A percentile compares a stretch with the other conserved stretches of the same genome.
Evolutionary conservation across 768 basidiomycete species (phyloP).

Genomic region (Naganishia antarctica): DNA sequence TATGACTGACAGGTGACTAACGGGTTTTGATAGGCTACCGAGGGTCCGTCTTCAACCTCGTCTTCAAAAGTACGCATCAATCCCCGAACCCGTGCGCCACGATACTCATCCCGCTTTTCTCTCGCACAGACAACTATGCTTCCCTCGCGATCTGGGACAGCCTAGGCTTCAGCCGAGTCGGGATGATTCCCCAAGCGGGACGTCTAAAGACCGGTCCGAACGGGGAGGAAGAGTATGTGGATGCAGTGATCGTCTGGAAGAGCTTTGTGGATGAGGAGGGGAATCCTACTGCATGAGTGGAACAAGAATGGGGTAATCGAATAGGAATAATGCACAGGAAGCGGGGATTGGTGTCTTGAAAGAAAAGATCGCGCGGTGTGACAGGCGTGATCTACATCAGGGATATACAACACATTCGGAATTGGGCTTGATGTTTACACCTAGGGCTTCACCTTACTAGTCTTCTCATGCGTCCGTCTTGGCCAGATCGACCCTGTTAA

Average conservation of each 20-base stretch:
- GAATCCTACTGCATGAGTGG: not conserved
- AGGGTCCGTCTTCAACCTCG: constrained; percentile 72
- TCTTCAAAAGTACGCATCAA: constrained; percentile 60
- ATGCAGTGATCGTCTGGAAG: constrained; percentile 80
- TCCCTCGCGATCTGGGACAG: constrained; percentile 66
- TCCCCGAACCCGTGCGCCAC: not conserved
- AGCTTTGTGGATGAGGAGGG: constrained; percentile 55
- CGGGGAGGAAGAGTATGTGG: constrained; percentile 79
- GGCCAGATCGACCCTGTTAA: too few relatives aligned
- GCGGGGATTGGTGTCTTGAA: too few relatives aligned
- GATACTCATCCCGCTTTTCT: too few relatives aligned
- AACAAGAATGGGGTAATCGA: not conserved
- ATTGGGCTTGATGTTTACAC: too few relatives aligned
- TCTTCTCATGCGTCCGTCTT: too few relatives aligned
- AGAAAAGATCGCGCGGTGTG: too few relatives aligned
- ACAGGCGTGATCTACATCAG: too few relatives aligned
- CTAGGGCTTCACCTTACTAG: too few relatives aligned
- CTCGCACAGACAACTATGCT: constrained; percentile 59
- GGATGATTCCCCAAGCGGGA: constrained; percentile 60
- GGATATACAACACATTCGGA: too few relatives aligned
- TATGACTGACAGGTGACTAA: not conserved
- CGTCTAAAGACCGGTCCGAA: constrained; percentile 60
- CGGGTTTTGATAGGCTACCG: constrained; percentile 42
- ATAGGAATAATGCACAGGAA: too few relatives aligned
- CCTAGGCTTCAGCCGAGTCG: constrained; percentile 72